Percentiles rank a stretch among this genome's conserved stretches.
These are phyloP conservation scores for Nemophila menziesii DNA, from an alignment of 257 asterid species.

Conservation along the genomic window DNA sequence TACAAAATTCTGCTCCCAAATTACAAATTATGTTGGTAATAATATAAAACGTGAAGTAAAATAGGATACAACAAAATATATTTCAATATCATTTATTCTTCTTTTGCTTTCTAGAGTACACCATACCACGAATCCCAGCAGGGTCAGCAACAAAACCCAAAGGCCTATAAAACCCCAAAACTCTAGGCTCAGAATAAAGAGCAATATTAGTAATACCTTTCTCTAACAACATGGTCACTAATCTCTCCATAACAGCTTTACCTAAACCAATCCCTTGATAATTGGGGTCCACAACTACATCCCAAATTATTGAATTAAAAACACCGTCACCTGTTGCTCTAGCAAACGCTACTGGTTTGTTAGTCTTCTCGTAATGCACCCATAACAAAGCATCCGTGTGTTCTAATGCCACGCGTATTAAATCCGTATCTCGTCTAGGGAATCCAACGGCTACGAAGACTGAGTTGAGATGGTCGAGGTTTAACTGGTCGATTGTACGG, in stretches of 20 bases:
- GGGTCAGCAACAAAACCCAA: conserved; percentile 90
- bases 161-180: conserved; percentile 78
- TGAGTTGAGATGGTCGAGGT: conserved; percentile 78
- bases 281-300: conserved; percentile 94
- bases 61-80: no score
- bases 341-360: conserved; percentile 83
- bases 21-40: no score
- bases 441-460: conserved; percentile 82
- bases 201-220: conserved; percentile 77
- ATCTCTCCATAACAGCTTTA: conserved; percentile 88
- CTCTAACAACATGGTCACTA: conserved; percentile 45
- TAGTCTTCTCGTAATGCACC: conserved; percentile 59
- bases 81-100: conserved; percentile 18
- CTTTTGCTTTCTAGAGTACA: conserved; percentile 54
- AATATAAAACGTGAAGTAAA: no score
- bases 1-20: no score
- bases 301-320: conserved; percentile 89
- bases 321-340: conserved; percentile 96
- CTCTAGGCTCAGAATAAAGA: conserved; percentile 94
- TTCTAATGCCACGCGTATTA: conserved; percentile 73
- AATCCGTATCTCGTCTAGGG: conserved; percentile 66
- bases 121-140: conserved; percentile 92
- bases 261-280: conserved; percentile 88
- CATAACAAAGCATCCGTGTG: conserved; percentile 75
- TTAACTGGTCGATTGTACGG: conserved; percentile 36